Base-by-base conservation (phyloP, 164 flowering plant species). In the Chimonanthus praecox region DNA sequence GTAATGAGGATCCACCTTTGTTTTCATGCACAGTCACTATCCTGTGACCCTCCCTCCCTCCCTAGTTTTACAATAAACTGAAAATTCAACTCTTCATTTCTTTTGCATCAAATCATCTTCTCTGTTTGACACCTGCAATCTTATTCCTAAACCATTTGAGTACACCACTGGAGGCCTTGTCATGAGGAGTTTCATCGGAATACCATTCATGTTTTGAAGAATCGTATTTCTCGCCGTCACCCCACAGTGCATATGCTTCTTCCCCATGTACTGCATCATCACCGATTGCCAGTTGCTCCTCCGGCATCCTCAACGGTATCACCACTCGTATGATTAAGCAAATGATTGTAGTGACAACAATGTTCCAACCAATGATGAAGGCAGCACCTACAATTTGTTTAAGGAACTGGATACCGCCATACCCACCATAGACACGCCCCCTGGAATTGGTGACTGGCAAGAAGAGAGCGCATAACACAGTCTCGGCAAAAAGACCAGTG, bases 221-320 rank as follows among this genome's bases (percentile, higher is more conserved):
- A 47, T 80, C 83, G 48, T 74, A 80, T 72, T 69, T 80, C 78
- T 83, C 85, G 2, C 85, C 85, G 47, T 83, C 81, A 1, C 85
- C 83, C 82, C 79, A 75, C 74, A 83, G 58, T 0, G 86, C 84
- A 63, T 84, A 84, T 4, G 86, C 86, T 58, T 84, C 84, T 73
- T 84, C 86, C 3, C 86, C 86, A 60, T 84, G 86, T 33, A 78
- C 86, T 0, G 86, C 86, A 54, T 84, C 86, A 61, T 84, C 86
- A 5, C 86, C 86, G 6, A 82, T 69, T 49, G 74, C 7, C 58
- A 84, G 73, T 47, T 84, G 75, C 71, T 80, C 79, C 9, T 84
- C 84, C 6, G 84, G 45, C 86, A 84, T 84, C 44, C 83, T 64
- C 49, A 84, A 50, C 21, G 86, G 86, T 2, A 82, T 73, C 20